Evolutionary conservation across 1,139 yeast genomes (phyloP).

Genomic region (Candida sanyaensis): DNA sequence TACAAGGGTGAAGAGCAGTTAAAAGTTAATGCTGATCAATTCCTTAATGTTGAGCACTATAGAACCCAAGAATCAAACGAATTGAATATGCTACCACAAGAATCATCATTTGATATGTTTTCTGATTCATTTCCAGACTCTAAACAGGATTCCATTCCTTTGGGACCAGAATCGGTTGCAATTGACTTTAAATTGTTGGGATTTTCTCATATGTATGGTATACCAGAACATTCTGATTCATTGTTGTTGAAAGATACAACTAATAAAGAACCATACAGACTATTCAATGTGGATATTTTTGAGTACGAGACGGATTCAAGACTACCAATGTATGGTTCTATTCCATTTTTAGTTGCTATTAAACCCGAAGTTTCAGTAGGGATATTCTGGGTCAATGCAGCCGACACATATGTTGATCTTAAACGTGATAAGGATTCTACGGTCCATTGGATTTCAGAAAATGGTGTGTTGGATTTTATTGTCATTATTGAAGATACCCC

Average conservation of each 20-base stretch:
- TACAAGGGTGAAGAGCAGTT: constrained; percentile 50
- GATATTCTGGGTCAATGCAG: constrained; percentile 88
- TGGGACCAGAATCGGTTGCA: constrained; percentile 92
- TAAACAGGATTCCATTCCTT: constrained; percentile 57
- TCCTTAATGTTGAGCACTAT: constrained; percentile 79
- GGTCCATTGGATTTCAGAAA: constrained; percentile 94
- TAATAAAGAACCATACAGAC: constrained; percentile 68
- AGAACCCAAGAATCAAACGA: constrained; percentile 45
- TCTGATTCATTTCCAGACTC: constrained; percentile 64
- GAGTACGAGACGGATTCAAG: constrained; percentile 84
- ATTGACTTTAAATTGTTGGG: constrained; percentile 69
- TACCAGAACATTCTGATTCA: constrained; percentile 93
- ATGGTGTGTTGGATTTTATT: constrained; percentile 78
- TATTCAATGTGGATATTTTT: constrained; percentile 91
- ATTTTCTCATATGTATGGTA: constrained; percentile 74
- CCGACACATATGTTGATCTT: constrained; percentile 89
- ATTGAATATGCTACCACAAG: constrained; percentile 51
- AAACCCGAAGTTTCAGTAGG: constrained; percentile 66
- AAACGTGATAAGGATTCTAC: constrained; percentile 36
- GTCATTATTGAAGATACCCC: constrained; percentile 69
- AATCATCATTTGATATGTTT: constrained; percentile 58
- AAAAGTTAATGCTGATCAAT: constrained; percentile 64
- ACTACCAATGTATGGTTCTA: constrained; percentile 92
- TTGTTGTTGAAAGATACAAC: constrained; percentile 71
- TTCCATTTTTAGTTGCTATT: constrained; percentile 81